These are phyloP conservation scores for Solanum chilense DNA, from an alignment of 257 asterid species.

Conservation along the genomic window DNA sequence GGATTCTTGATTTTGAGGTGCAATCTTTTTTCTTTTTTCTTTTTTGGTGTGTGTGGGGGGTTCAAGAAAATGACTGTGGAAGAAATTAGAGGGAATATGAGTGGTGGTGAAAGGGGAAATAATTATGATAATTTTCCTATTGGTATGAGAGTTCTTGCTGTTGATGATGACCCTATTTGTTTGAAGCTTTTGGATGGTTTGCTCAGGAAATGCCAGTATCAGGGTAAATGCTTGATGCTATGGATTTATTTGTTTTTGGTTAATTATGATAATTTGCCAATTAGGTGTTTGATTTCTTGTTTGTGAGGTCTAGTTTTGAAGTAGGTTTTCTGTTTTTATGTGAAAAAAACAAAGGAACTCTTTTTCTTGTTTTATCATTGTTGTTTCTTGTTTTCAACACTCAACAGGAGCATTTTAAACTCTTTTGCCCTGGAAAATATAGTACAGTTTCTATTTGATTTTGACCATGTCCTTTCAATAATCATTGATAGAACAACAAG, in stretches of 20 bases:
- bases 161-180: constrained; percentile 75
- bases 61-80: constrained; percentile 51
- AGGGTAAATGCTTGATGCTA: constrained; percentile 29
- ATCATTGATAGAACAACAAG: neutral
- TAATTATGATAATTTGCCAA: neutral
- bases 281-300: neutral
- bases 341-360: neutral
- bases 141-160: constrained; percentile 91
- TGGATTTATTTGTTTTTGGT: neutral
- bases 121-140: constrained; percentile 48
- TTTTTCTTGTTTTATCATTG: neutral
- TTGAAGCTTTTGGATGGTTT: constrained; percentile 56
- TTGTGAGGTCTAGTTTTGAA: neutral
- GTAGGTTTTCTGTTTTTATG: neutral
- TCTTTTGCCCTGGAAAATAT: neutral
- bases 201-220: constrained; percentile 70
- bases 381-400: neutral
- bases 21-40: neutral
- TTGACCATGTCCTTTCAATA: neutral
- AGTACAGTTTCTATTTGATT: neutral
- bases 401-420: neutral
- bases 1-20: constrained; percentile 4
- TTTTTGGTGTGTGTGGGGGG: neutral
- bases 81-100: constrained; percentile 20
- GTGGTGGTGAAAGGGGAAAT: constrained; percentile 11